A percentile compares a stretch with the other conserved stretches of the same genome.
phyloP scores from a whole-genome alignment of 2,329 filamentous ascomycete genomes.

The Aspergillus oerlinghausenensis region DNA sequence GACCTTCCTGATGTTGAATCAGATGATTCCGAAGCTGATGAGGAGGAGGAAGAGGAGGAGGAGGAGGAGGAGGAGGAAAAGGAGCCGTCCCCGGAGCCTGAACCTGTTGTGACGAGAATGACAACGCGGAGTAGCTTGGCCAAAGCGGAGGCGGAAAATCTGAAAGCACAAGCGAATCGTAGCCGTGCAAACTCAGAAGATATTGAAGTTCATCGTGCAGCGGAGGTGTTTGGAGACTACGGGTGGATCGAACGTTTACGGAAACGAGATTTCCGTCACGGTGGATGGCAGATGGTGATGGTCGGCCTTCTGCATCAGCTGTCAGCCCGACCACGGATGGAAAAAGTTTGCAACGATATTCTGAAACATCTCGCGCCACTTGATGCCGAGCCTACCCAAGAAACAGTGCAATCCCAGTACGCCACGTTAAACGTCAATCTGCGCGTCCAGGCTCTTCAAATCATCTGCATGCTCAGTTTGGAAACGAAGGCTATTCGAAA shows the following conservation, averaged over 20 bases:
- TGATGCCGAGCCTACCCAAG: conserved; percentile 66
- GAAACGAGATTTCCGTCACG: conserved; percentile 78
- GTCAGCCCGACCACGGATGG: conserved; percentile 67
- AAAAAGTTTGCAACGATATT: conserved; percentile 71
- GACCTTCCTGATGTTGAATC: conserved; percentile 69
- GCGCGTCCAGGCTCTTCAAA: conserved; percentile 73
- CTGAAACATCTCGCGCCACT: conserved; percentile 76
- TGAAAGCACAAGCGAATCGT: conserved; percentile 58
- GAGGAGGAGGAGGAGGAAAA: conserved; percentile 52
- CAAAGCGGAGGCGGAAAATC: conserved; percentile 68
- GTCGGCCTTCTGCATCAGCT: conserved; percentile 82
- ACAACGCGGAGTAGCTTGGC: conserved; percentile 82
- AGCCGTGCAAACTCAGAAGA: conserved; percentile 36
- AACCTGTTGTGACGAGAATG: conserved; percentile 59
- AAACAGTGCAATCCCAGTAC: conserved; percentile 71
- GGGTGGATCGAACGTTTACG: conserved; percentile 82
- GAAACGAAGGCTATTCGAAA: conserved; percentile 81
- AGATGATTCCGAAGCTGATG: conserved; percentile 59
- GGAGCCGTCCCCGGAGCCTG: conserved; percentile 62
- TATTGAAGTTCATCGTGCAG: conserved; percentile 50
- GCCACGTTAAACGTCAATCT: conserved; percentile 74
- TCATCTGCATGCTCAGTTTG: conserved; percentile 78
- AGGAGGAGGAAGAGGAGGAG: conserved; percentile 52
- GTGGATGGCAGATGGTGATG: conserved; percentile 87
- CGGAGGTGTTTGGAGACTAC: conserved; percentile 67